Base-by-base conservation (phyloP, 2,329 filamentous ascomycete species). In the Aspergillus ochraceus region DNA sequence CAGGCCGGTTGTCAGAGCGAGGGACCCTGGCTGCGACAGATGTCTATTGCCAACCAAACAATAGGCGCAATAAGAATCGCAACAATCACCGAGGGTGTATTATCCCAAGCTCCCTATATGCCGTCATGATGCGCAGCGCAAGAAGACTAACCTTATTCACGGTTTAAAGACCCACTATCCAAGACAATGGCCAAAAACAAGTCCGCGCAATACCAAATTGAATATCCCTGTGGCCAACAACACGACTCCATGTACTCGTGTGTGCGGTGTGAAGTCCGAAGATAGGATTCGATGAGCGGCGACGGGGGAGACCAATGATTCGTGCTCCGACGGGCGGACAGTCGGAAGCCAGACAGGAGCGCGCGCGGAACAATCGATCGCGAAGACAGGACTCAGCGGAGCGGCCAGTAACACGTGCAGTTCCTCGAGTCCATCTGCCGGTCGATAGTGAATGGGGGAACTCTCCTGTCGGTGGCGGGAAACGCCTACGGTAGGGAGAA, bases 401-500 rank as follows among this genome's bases (percentile, higher is more conserved):
- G 30, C 60, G 59, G 55, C 55, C 57, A 54, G 47, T 22, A 56
- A 32, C 52, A 30, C 24, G 10, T 32, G 24, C 22, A 26, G 39
- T 19, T 47, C 9, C n/a, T 61, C 24, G 17, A 22, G 54, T 42
- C 58, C 59, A 64, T 65, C 24, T 54, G 57, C 29, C 53, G 57
- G 50, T 55, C 29, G 52, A 29, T 46, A 47, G 49, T 61, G 57
- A 59, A 61, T 58, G 57, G 57, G 49, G 42, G 20, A 19, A 47
- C 36, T 58, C 60, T 60, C 56, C 55, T 57, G 55, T 59, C 58
- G 55, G 59, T 50, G 57, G 57, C 60, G 53, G 58, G 58, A 52
- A 39, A 58, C 45, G 22, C 54, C 47, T 54, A 64, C 52, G 58
- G 58, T 54, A 65, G 63, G 63, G 60, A 66, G 63, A 60, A 57